Evolutionary conservation across 164 flowering plant species (phyloP).

Genomic region (Taxillus chinensis): DNA sequence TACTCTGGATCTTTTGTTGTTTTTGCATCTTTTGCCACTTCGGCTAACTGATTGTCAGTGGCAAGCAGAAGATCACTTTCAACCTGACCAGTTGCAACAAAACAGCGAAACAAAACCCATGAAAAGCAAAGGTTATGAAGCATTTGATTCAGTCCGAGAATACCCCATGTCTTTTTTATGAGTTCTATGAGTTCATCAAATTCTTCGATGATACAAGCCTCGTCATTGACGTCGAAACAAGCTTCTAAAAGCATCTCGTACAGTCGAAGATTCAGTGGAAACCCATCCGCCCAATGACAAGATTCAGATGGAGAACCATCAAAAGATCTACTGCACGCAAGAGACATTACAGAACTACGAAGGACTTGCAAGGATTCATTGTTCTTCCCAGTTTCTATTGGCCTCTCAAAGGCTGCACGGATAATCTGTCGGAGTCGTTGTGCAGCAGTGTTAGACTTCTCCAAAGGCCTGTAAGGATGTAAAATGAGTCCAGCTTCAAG

Average conservation of each 20-base stretch:
- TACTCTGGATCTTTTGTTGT: neutral
- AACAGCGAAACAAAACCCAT: constrained; percentile 1
- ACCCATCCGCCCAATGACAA: constrained; percentile 3
- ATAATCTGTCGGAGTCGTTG: neutral
- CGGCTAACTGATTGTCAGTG: neutral
- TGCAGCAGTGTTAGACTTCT: constrained; percentile 1
- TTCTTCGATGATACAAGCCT: neutral
- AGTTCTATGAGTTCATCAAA: neutral
- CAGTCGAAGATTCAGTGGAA: constrained; percentile 1
- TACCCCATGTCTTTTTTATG: constrained; percentile 1
- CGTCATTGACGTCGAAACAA: neutral
- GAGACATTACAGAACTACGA: constrained; percentile 4
- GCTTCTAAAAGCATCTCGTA: constrained; percentile 1
- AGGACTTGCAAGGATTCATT: constrained; percentile 5
- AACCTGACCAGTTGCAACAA: neutral
- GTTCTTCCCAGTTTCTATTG: neutral
- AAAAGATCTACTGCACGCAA: neutral
- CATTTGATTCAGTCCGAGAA: constrained; percentile 2
- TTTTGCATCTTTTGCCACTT: constrained; percentile 5
- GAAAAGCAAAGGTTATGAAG: constrained; percentile 3
- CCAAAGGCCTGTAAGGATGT: neutral
- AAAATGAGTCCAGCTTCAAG: constrained; percentile 3
- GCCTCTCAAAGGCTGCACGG: neutral
- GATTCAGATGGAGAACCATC: neutral
- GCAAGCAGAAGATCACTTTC: neutral